phyloP scores from a whole-genome alignment of 1,284 basidiomycete species.

The Rhizoctonia solani region DNA sequence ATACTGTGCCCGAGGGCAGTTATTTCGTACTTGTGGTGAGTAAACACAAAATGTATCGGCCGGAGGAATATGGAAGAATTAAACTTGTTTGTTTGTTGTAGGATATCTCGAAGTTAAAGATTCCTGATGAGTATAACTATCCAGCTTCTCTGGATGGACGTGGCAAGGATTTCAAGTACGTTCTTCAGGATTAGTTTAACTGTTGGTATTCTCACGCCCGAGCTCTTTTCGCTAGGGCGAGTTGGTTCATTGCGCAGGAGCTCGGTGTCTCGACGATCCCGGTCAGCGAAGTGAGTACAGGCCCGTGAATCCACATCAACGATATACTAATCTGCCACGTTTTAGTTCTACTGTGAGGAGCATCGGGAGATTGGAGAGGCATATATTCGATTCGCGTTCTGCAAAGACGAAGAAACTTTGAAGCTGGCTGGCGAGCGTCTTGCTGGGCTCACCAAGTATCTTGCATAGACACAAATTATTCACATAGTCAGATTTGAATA shows the following conservation, averaged over 20 bases:
- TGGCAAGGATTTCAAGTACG: slow-evolving; percentile 84
- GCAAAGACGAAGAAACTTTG: slow-evolving; percentile 87
- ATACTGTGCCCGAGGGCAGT: slow-evolving; percentile 84
- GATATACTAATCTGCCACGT: slow-evolving; percentile 5
- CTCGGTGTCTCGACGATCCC: slow-evolving; percentile 90
- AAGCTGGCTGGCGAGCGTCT: slow-evolving; percentile 77
- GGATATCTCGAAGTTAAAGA: slow-evolving; percentile 80
- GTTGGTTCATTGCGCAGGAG: slow-evolving; percentile 90
- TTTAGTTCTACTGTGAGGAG: slow-evolving; percentile 85
- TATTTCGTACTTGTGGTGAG: slow-evolving; percentile 87
- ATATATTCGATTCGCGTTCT: slow-evolving; percentile 89
- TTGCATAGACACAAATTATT: slow-evolving; percentile 45
- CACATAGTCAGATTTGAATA: no score
- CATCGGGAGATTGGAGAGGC: slow-evolving; percentile 83
- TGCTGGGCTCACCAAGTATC: slow-evolving; percentile 70
- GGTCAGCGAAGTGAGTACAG: slow-evolving; percentile 77
- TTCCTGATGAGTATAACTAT: slow-evolving; percentile 85
- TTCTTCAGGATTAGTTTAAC: slow-evolving; percentile 42
- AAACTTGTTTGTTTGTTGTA: slow-evolving; percentile 47
- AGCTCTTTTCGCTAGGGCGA: slow-evolving; percentile 56
- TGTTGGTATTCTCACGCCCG: neutral
- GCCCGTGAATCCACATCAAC: neutral
- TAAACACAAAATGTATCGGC: slow-evolving; percentile 7
- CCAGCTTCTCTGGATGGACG: slow-evolving; percentile 76
- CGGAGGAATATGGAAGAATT: neutral